Conservation (phyloP, 2,329 filamentous ascomycete genomes). For the Echinosphaeria canescens region DNA sequence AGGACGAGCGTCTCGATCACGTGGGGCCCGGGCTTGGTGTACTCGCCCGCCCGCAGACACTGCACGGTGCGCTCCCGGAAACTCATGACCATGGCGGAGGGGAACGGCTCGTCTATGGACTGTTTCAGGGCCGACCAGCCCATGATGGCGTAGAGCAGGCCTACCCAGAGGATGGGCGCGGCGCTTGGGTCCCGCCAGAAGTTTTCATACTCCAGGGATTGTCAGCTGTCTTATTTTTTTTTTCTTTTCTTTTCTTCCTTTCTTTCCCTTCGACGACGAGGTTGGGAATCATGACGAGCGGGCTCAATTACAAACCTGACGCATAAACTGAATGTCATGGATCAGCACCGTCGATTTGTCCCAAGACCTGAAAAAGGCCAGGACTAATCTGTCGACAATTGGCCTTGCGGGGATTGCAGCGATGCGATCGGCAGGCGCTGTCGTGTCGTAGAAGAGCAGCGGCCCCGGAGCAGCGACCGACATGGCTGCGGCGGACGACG, state of each 20-base stretch:
- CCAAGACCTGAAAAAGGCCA: conserved; percentile 9
- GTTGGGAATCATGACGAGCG: conserved; percentile 1
- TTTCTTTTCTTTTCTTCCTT: no score
- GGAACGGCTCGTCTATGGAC: conserved; percentile 6
- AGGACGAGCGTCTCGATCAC: conserved; percentile 9
- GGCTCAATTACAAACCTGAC: conserved; percentile 9
- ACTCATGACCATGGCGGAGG: conserved; percentile 5
- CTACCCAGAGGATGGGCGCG: conserved; percentile 9
- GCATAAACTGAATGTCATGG: conserved; percentile 9
- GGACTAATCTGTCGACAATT: conserved; percentile 8
- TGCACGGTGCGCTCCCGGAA: conserved; percentile 9
- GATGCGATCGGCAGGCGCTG: conserved; percentile 5
- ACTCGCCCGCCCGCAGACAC: conserved; percentile 10
- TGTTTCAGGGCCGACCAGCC: conserved; percentile 5
- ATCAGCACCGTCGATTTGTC: conserved; percentile 10
- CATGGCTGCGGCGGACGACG: conserved; percentile 5
- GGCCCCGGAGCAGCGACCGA: conserved; percentile 4
- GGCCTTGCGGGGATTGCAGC: conserved; percentile 7
- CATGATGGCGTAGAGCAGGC: conserved; percentile 12
- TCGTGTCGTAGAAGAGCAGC: conserved; percentile 8
- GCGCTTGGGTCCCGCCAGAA: conserved; percentile 9
- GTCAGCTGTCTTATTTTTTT: not conserved
- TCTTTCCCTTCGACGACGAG: not conserved
- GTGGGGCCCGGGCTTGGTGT: conserved; percentile 9
- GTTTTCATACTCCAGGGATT: conserved; percentile 6